Percentiles rank a stretch among this genome's conserved stretches.
Conservation (phyloP, 768 basidiomycete genomes). For the Rhodotorula taiwanensis region DNA sequence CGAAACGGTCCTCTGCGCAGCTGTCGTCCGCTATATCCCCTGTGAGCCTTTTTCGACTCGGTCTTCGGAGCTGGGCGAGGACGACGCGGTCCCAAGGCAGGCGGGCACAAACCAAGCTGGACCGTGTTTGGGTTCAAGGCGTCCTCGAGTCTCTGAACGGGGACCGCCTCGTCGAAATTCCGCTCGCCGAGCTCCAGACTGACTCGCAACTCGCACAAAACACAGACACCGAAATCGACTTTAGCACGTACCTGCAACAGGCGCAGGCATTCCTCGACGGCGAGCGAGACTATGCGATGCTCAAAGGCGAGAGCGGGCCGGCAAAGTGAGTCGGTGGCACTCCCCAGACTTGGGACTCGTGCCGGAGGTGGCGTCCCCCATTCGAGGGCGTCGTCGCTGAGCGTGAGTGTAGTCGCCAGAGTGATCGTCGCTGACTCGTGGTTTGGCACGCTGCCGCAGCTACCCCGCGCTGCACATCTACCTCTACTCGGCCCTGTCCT, state of each 20-base stretch:
- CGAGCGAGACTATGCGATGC: constrained; percentile 69
- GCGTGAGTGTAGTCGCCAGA: too few species aligned
- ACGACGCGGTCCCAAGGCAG: too few species aligned
- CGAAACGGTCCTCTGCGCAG: constrained; percentile 11
- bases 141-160: too few species aligned
- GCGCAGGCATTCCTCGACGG: constrained; percentile 69
- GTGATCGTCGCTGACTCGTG: too few species aligned
- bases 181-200: not conserved
- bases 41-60: not conserved
- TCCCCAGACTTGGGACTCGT: too few species aligned
- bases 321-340: constrained; percentile 72
- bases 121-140: too few species aligned
- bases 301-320: constrained; percentile 85
- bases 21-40: constrained; percentile 18
- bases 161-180: too few species aligned
- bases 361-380: too few species aligned
- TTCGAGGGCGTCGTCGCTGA: too few species aligned
- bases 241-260: constrained; percentile 91
- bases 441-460: constrained; percentile 48
- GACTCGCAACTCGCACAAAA: too few species aligned
- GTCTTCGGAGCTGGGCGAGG: too few species aligned
- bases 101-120: too few species aligned
- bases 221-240: constrained; percentile 96
- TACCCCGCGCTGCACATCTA: constrained; percentile 92
- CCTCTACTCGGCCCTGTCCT: constrained; percentile 66